Evolutionary conservation across 139 green algal species (phyloP).

Genomic region (Diplosphaera chodatii): DNA sequence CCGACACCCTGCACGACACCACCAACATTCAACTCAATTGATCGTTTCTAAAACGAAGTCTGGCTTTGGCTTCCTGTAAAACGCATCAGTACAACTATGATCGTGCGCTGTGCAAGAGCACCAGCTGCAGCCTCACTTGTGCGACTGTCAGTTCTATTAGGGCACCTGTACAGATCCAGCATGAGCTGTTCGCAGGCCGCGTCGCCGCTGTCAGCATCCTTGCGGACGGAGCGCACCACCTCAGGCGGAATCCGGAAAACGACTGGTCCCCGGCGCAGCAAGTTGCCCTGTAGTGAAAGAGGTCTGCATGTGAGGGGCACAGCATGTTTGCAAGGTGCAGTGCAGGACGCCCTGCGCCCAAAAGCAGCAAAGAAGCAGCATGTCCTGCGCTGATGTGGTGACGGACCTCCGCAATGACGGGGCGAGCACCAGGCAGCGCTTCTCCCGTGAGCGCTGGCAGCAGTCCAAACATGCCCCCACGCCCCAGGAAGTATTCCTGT

Average conservation of each 20-base stretch:
- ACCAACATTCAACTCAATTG: too few species aligned
- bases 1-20: constrained; percentile 11
- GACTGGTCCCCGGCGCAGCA: neutral
- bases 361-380: too few species aligned
- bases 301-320: neutral
- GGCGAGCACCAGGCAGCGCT: constrained; percentile 16
- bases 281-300: neutral
- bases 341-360: too few species aligned
- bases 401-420: constrained; percentile 5
- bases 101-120: too few species aligned
- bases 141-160: too few species aligned
- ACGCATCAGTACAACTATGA: too few species aligned
- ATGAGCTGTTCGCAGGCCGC: constrained; percentile 15
- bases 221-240: neutral
- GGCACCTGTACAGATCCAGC: constrained; percentile 23
- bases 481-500: constrained; percentile 35
- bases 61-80: too few species aligned
- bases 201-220: neutral
- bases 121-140: too few species aligned
- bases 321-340: neutral
- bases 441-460: constrained; percentile 26
- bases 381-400: too few species aligned
- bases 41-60: too few species aligned
- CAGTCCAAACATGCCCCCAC: constrained; percentile 31
- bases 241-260: neutral